These are phyloP conservation scores for Didymella arachidicola DNA, from an alignment of 2,329 filamentous ascomycete species.

Conservation along the genomic window DNA sequence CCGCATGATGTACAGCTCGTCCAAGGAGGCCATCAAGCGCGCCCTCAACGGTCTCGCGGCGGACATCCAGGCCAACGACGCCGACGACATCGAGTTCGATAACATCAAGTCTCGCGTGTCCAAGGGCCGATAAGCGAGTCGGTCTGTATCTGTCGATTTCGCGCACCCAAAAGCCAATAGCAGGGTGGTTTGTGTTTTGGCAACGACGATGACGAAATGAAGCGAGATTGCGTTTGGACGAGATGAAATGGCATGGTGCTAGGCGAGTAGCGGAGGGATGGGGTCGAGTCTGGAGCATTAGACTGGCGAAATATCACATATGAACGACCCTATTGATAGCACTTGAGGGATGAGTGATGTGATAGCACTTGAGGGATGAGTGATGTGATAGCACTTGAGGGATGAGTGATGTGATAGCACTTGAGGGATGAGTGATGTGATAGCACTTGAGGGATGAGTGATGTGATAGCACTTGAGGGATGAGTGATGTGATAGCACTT, in stretches of 20 bases:
- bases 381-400: no score
- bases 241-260: constrained; percentile 20
- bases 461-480: constrained; percentile 18
- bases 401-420: no score
- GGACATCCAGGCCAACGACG: constrained; percentile 85
- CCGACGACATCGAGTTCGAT: constrained; percentile 81
- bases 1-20: constrained; percentile 91
- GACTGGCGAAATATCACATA: constrained; percentile 35
- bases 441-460: not conserved
- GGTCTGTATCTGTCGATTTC: constrained; percentile 27
- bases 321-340: constrained; percentile 29
- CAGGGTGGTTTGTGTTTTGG: constrained; percentile 26
- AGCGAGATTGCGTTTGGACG: constrained; percentile 26
- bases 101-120: constrained; percentile 65
- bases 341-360: not conserved
- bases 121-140: constrained; percentile 57
- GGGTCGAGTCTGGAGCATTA: constrained; percentile 26
- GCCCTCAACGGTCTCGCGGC: constrained; percentile 75
- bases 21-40: constrained; percentile 85
- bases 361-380: no score
- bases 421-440: constrained; percentile 5
- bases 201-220: constrained; percentile 32
- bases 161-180: constrained; percentile 29
- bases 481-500: no score
- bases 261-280: constrained; percentile 9